These are phyloP conservation scores for Rhodamnia argentea DNA, from an alignment of 345 rosid genomes.

Conservation along the genomic window DNA sequence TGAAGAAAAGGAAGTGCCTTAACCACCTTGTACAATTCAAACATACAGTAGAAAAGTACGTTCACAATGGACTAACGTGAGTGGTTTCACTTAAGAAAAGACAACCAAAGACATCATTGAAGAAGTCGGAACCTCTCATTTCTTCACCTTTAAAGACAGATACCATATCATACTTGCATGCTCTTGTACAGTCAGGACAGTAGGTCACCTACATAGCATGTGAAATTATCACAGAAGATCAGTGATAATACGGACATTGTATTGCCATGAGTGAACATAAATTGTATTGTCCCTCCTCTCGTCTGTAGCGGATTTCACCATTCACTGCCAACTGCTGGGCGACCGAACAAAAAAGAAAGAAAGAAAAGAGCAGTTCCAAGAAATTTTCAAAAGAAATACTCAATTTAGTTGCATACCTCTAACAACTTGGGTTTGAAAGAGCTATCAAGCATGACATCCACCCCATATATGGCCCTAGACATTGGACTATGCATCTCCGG, in stretches of 20 bases:
- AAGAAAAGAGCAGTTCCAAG: background rate
- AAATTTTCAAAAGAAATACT: background rate
- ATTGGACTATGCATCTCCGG: slow-evolving; percentile 81
- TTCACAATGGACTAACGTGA: slow-evolving; percentile 37
- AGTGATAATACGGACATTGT: background rate
- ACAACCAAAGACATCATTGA: slow-evolving; percentile 67
- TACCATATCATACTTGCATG: slow-evolving; percentile 67
- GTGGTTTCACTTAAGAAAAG: slow-evolving; percentile 62
- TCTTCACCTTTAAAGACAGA: slow-evolving; percentile 25
- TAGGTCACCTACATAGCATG: slow-evolving; percentile 52
- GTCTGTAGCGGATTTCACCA: background rate
- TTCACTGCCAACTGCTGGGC: background rate
- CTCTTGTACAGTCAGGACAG: slow-evolving; percentile 91
- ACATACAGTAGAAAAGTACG: background rate
- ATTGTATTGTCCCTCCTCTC: background rate
- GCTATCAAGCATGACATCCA: slow-evolving; percentile 84
- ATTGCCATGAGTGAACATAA: background rate
- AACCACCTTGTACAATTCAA: background rate
- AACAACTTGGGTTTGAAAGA: slow-evolving; percentile 72
- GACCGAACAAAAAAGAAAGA: accelerated
- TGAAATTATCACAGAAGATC: background rate
- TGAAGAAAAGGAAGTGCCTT: background rate
- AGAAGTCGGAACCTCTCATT: slow-evolving; percentile 59
- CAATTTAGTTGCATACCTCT: slow-evolving; percentile 52
- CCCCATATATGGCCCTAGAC: slow-evolving; percentile 84